Percentiles rank a stretch among this genome's conserved stretches.
Conservation (phyloP, 176 grass and related monocot genomes). For the Juncus effusus region DNA sequence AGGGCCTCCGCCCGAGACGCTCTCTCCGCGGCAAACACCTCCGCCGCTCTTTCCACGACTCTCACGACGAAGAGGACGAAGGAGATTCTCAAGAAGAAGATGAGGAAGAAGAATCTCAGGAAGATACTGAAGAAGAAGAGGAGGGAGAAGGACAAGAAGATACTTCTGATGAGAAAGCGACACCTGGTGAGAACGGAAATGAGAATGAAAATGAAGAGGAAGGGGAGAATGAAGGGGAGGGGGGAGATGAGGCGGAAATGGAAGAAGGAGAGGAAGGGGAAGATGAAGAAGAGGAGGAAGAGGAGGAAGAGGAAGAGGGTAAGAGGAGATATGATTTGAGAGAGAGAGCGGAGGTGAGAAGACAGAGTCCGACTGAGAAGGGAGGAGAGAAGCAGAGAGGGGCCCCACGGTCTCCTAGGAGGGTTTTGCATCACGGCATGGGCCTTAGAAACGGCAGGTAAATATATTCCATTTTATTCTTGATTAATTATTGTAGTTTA, state of each 20-base stretch:
- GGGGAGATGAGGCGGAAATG: constrained; percentile 73
- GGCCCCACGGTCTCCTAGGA: constrained; percentile 55
- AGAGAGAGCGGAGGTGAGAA: constrained; percentile 76
- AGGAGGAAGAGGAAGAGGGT: constrained; percentile 90
- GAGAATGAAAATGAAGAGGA: constrained; percentile 88
- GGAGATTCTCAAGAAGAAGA: background rate
- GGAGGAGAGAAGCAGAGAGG: constrained; percentile 60
- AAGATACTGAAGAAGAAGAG: constrained; percentile 4
- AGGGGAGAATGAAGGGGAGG: constrained; percentile 69
- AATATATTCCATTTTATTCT: background rate
- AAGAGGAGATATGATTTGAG: constrained; percentile 89
- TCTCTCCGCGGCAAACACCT: constrained; percentile 45
- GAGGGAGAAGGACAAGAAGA: constrained; percentile 16
- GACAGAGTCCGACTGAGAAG: constrained; percentile 52
- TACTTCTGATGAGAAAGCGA: constrained; percentile 42
- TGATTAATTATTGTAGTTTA: no score
- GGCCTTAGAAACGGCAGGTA: constrained; percentile 24
- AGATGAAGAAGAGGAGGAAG: constrained; percentile 95
- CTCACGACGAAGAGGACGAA: constrained; percentile 63
- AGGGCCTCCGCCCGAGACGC: constrained; percentile 89
- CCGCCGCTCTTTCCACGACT: constrained; percentile 55
- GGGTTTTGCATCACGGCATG: constrained; percentile 79
- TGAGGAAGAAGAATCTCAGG: constrained; percentile 2
- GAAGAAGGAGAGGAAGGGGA: constrained; percentile 32
- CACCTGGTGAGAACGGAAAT: constrained; percentile 63